Evolutionary conservation across 257 asterid genomes (phyloP).

Genomic region (Leonotis leonurus): DNA sequence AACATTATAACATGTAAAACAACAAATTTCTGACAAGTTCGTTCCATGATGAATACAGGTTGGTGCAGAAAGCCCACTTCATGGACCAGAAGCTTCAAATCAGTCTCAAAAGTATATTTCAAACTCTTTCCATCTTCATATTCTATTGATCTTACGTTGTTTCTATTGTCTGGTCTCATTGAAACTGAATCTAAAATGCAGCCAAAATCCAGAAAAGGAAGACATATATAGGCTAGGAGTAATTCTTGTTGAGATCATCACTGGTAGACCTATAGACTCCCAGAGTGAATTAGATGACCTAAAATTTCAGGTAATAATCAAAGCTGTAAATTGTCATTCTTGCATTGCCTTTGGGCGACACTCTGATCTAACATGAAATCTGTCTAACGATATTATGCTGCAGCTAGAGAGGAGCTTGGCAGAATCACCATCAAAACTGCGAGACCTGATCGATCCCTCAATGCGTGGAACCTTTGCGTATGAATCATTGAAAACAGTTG

Average conservation of each 20-base stretch:
- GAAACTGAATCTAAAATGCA: constrained; percentile 14
- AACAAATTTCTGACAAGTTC: neutral
- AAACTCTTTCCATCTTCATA: neutral
- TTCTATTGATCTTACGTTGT: neutral
- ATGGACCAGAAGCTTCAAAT: constrained; percentile 35
- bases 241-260: constrained; percentile 57
- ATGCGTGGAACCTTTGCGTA: constrained; percentile 81
- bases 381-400: neutral
- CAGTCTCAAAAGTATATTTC: constrained; percentile 23
- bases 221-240: constrained; percentile 76
- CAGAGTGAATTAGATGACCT: constrained; percentile 55
- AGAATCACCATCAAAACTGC: constrained; percentile 67
- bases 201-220: constrained; percentile 59
- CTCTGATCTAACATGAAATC: neutral
- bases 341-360: neutral
- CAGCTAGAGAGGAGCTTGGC: constrained; percentile 80
- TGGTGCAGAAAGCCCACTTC: constrained; percentile 55
- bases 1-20: neutral
- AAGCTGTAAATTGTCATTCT: neutral
- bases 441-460: constrained; percentile 68
- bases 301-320: constrained; percentile 50
- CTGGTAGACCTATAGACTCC: constrained; percentile 60
- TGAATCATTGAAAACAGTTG: constrained; percentile 75
- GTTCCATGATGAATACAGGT: constrained; percentile 31
- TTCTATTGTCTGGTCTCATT: neutral